Percentiles rank a stretch among this genome's conserved stretches.
Conservation (phyloP, 495 filamentous ascomycete genomes). For the Xylaria flabelliformis region DNA sequence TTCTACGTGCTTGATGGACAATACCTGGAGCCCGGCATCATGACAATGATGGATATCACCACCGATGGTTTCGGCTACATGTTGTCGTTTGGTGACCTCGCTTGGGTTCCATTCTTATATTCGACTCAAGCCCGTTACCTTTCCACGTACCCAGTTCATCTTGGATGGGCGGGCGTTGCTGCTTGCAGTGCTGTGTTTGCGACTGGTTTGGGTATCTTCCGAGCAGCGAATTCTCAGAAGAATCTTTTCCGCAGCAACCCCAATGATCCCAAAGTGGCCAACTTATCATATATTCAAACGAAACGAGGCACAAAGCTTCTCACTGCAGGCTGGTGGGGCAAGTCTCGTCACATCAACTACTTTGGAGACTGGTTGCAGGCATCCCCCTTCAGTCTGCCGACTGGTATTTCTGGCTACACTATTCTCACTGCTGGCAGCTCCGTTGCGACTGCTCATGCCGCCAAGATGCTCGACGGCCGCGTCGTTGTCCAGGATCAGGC, state of each 20-base stretch:
- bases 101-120: conserved; percentile 94
- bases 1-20: conserved; percentile 86
- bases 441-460: conserved; percentile 46
- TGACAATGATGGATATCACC: conserved; percentile 96
- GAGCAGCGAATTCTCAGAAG: conserved; percentile 90
- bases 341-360: conserved; percentile 94
- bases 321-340: conserved; percentile 93
- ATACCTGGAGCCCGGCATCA: conserved; percentile 89
- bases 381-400: conserved; percentile 91
- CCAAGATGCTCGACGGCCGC: conserved; percentile 63
- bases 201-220: conserved; percentile 87
- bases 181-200: conserved; percentile 69
- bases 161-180: conserved; percentile 68
- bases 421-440: conserved; percentile 60
- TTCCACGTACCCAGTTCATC: conserved; percentile 76
- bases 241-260: conserved; percentile 91
- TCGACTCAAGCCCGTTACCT: conserved; percentile 88
- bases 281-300: conserved; percentile 89
- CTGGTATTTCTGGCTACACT: conserved; percentile 80
- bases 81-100: conserved; percentile 93
- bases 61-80: conserved; percentile 96
- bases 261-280: conserved; percentile 75
- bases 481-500: conserved; percentile 74
- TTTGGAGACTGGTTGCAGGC: conserved; percentile 95
- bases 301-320: conserved; percentile 80